Conservation (phyloP, 2,329 filamentous ascomycete genomes). For the Botrytis byssoidea region DNA sequence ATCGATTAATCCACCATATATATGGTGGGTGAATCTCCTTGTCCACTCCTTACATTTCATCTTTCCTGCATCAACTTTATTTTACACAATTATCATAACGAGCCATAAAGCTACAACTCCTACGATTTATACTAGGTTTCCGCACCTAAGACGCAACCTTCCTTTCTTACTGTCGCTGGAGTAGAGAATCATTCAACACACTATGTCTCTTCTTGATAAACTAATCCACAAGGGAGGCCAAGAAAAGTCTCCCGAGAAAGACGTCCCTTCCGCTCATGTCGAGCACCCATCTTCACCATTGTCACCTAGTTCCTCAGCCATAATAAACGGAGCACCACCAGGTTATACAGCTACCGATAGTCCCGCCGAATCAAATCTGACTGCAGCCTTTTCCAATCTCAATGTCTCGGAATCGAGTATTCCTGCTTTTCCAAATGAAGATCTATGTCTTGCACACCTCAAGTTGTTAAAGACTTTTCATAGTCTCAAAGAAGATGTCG, state of each 20-base stretch:
- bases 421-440: slow-evolving; percentile 43
- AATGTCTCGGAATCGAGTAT: slow-evolving; percentile 35
- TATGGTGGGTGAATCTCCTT: not conserved
- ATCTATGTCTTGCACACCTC: slow-evolving; percentile 69
- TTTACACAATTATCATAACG: not conserved
- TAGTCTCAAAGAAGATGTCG: slow-evolving; percentile 64
- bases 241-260: not conserved
- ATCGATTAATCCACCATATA: not conserved
- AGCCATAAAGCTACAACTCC: not conserved
- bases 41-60: not conserved
- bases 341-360: slow-evolving; percentile 25
- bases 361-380: slow-evolving; percentile 29
- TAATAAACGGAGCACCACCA: slow-evolving; percentile 23
- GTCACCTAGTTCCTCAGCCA: not conserved
- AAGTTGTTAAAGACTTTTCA: slow-evolving; percentile 70
- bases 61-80: not conserved
- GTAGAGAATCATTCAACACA: not conserved
- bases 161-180: not conserved
- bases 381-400: slow-evolving; percentile 43
- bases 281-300: not conserved
- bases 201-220: slow-evolving; percentile 1
- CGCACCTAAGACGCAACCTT: not conserved
- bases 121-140: not conserved
- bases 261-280: not conserved
- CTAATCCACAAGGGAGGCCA: not conserved